Percentiles rank a stretch among this genome's conserved stretches.
These are phyloP conservation scores for Spirogloea muscicola DNA, from an alignment of 139 green algal genomes.

Conservation along the genomic window DNA sequence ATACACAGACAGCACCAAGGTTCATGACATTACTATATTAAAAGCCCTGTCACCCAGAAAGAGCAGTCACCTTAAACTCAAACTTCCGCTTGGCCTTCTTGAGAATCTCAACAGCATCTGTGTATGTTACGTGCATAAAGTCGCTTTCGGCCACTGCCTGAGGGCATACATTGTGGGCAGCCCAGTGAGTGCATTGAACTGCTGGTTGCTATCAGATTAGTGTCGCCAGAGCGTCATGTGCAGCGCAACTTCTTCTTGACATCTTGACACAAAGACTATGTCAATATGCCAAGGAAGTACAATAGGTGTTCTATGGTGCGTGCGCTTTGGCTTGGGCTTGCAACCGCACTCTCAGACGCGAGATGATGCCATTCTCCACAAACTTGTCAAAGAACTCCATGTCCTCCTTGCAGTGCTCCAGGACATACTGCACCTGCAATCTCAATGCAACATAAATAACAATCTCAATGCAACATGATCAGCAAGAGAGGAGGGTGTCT, in stretches of 20 bases:
- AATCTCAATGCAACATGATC: no score
- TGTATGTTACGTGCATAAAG: constrained; percentile 69
- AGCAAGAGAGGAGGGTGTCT: no score
- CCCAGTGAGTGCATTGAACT: neutral
- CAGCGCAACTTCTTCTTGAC: no score
- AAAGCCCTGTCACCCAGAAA: no score
- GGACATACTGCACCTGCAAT: constrained; percentile 51
- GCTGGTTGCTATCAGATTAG: no score
- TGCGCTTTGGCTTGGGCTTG: no score
- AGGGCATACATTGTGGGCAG: neutral
- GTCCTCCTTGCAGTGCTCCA: constrained; percentile 69
- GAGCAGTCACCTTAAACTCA: constrained; percentile 67
- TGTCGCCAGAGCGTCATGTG: no score
- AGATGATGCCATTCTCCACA: constrained; percentile 57
- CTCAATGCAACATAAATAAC: neutral
- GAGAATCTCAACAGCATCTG: constrained; percentile 66
- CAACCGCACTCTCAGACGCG: constrained; percentile 45
- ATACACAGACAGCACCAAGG: no score
- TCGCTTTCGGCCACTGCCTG: constrained; percentile 43
- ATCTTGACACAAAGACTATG: no score
- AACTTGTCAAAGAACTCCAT: constrained; percentile 66
- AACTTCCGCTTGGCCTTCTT: constrained; percentile 57
- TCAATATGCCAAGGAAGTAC: no score
- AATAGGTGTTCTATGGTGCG: no score
- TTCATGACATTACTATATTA: no score